A percentile compares a stretch with the other conserved stretches of the same genome.
These are phyloP conservation scores for Schizosaccharomyces lindneri DNA, from an alignment of 805 yeast species.

Conservation along the genomic window DNA sequence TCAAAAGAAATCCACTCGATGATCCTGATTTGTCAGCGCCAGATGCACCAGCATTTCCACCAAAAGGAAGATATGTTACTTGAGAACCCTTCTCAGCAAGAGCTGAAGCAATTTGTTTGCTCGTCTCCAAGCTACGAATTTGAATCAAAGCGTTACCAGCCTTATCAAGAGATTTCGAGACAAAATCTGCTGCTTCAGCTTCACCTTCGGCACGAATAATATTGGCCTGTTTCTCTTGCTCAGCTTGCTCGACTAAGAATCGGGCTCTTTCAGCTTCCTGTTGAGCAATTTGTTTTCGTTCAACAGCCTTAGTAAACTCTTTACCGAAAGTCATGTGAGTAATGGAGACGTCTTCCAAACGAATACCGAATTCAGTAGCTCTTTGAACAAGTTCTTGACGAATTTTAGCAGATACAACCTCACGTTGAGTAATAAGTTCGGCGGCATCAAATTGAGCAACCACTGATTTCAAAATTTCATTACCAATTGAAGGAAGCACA, in stretches of 20 bases:
- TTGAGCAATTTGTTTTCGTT: conserved; percentile 95
- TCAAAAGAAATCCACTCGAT: too few species aligned
- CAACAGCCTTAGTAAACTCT: conserved; percentile 95
- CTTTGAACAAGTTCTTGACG: conserved; percentile 63
- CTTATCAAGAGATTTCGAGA: conserved; percentile 73
- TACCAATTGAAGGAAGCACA: conserved; percentile 77
- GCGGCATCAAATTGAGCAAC: conserved; percentile 93
- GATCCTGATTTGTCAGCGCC: too few species aligned
- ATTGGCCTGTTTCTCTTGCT: conserved; percentile 85
- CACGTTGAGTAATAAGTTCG: conserved; percentile 90
- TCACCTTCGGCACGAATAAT: conserved; percentile 97
- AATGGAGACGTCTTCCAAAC: conserved; percentile 85
- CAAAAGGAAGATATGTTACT: neutral
- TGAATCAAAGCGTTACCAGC: conserved; percentile 75
- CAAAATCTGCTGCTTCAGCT: conserved; percentile 92
- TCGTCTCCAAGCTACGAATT: conserved; percentile 88
- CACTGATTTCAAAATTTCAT: conserved; percentile 67
- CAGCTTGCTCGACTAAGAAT: conserved; percentile 81
- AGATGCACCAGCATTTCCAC: neutral
- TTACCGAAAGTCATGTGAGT: conserved; percentile 93
- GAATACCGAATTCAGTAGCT: conserved; percentile 72
- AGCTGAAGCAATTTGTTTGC: conserved; percentile 81
- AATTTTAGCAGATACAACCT: conserved; percentile 70
- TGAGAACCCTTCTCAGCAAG: conserved; percentile 15
- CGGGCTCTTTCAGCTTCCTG: conserved; percentile 97